phyloP scores from a whole-genome alignment of 352 stramenopile genomes.

The Globisporangium okanoganense region DNA sequence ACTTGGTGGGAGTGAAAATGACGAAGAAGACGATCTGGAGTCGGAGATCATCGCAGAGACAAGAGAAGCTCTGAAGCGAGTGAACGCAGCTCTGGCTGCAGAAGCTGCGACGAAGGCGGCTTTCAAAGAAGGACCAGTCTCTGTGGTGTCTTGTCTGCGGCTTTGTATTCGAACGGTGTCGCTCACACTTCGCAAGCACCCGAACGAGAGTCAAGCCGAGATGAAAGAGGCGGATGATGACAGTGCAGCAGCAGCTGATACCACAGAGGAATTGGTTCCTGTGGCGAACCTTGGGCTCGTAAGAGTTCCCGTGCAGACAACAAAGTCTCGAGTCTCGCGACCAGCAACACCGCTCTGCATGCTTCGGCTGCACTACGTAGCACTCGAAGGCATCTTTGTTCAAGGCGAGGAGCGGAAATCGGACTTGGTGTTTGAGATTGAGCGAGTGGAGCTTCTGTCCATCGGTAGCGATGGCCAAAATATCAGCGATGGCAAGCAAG shows the following conservation, averaged over 20 bases:
- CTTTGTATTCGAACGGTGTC: constrained; percentile 52
- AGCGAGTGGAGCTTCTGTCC: constrained; percentile 51
- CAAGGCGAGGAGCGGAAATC: constrained; percentile 24
- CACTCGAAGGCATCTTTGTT: constrained; percentile 40
- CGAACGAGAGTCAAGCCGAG: constrained; percentile 16
- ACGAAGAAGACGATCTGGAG: constrained; percentile 63
- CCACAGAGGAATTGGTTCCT: constrained; percentile 62
- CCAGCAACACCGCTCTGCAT: constrained; percentile 55
- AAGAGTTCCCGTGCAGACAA: constrained; percentile 41
- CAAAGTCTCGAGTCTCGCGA: constrained; percentile 44
- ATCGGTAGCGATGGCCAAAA: constrained; percentile 14
- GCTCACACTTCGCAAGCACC: constrained; percentile 65
- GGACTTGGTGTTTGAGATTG: constrained; percentile 73
- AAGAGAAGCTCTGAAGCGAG: constrained; percentile 41
- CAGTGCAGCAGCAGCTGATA: constrained; percentile 12
- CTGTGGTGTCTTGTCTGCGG: constrained; percentile 40
- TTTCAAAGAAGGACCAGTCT: constrained; percentile 15
- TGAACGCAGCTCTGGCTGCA: constrained; percentile 9
- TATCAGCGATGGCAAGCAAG: constrained; percentile 25
- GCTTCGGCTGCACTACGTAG: constrained; percentile 47
- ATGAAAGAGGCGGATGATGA: constrained; percentile 16
- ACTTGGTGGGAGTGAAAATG: constrained; percentile 40
- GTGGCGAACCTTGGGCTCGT: constrained; percentile 84
- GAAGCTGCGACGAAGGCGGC: constrained; percentile 12
- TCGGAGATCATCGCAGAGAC: constrained; percentile 69